Evolutionary conservation across 768 basidiomycete genomes (phyloP).

Genomic region (Tricholoma bakamatsutake): DNA sequence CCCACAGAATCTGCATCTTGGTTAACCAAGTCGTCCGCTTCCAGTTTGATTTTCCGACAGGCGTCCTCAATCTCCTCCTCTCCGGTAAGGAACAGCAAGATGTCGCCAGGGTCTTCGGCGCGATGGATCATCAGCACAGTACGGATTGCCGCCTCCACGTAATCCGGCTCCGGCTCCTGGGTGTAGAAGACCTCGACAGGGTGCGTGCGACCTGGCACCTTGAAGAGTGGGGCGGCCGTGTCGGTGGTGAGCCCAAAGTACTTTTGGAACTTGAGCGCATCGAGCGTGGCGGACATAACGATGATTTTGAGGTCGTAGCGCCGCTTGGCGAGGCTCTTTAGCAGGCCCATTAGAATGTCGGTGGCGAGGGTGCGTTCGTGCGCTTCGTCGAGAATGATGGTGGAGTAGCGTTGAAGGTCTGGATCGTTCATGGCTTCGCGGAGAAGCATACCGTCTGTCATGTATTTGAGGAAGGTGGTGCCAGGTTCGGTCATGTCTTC

Average conservation of each 20-base stretch:
- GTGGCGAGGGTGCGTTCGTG: constrained; percentile 98
- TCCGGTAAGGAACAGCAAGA: constrained; percentile 93
- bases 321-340: constrained; percentile 77
- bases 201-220: constrained; percentile 89
- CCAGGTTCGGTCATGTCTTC: constrained; percentile 92
- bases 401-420: constrained; percentile 82
- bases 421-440: constrained; percentile 98
- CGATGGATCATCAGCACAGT: constrained; percentile 97
- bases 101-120: constrained; percentile 88
- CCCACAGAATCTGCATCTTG: constrained; percentile 73
- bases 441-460: constrained; percentile 99
- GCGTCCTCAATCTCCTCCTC: constrained; percentile 98
- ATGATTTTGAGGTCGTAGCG: constrained; percentile 93
- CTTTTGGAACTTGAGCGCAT: constrained; percentile 93
- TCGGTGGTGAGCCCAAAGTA: constrained; percentile 65
- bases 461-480: constrained; percentile 95
- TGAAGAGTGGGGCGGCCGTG: constrained; percentile 69
- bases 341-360: constrained; percentile 96
- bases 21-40: constrained; percentile 79
- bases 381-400: constrained; percentile 97
- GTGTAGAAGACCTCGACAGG: constrained; percentile 96
- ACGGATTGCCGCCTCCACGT: constrained; percentile 94
- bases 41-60: constrained; percentile 87
- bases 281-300: constrained; percentile 97
- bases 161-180: constrained; percentile 89